phyloP scores from a whole-genome alignment of 164 flowering plant genomes.

The Berberis thunbergii region DNA sequence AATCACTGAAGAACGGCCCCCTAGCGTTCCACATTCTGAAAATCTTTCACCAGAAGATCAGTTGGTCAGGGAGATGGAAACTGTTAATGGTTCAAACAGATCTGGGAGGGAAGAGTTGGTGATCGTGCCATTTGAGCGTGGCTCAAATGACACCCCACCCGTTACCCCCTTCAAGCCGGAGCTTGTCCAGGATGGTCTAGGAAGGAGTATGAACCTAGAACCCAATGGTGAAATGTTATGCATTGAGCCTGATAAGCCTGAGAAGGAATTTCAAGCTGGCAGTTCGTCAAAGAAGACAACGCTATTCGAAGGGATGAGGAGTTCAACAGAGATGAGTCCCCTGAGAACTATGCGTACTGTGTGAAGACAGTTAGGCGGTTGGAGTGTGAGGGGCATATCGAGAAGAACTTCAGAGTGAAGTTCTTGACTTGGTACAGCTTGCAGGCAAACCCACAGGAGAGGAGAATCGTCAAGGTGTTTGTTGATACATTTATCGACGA shows the following conservation, averaged over 20 bases:
- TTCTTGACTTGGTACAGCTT: slow-evolving; percentile 94
- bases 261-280: slow-evolving; percentile 26
- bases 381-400: slow-evolving; percentile 80
- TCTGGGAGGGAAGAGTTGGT: slow-evolving; percentile 28
- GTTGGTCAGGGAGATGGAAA: slow-evolving; percentile 28
- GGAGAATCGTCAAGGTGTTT: slow-evolving; percentile 65
- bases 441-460: slow-evolving; percentile 64
- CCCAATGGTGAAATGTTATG: slow-evolving; percentile 24
- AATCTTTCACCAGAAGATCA: slow-evolving; percentile 21
- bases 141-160: slow-evolving; percentile 43
- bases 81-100: slow-evolving; percentile 33
- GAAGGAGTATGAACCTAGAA: slow-evolving; percentile 32
- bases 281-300: slow-evolving; percentile 30
- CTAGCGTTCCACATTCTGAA: slow-evolving; percentile 27
- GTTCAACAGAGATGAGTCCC: slow-evolving; percentile 19
- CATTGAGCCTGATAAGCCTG: slow-evolving; percentile 24
- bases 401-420: slow-evolving; percentile 67
- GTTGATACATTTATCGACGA: slow-evolving; percentile 70
- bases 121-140: slow-evolving; percentile 29
- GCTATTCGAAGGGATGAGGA: slow-evolving; percentile 23
- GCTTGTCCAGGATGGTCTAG: slow-evolving; percentile 30
- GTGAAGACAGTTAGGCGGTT: slow-evolving; percentile 73
- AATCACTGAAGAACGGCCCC: slow-evolving; percentile 8
- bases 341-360: slow-evolving; percentile 54
- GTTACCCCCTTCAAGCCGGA: slow-evolving; percentile 74